These are phyloP conservation scores for Fomitopsis pulvina DNA, from an alignment of 768 basidiomycete genomes.

Conservation along the genomic window DNA sequence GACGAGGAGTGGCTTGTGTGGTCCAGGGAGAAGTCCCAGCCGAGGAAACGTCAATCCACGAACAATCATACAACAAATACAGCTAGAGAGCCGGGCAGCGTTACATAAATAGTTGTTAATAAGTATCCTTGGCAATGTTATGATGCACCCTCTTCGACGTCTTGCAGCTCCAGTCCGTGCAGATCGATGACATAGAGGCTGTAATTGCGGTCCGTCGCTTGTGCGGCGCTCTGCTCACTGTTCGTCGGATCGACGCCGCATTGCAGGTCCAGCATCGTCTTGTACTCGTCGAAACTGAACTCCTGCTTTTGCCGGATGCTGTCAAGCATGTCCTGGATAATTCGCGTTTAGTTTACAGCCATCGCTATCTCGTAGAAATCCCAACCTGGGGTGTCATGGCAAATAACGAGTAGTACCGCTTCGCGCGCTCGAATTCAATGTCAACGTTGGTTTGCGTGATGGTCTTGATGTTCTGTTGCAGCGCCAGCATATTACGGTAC, in stretches of 20 bases:
- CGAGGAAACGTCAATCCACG: too few relatives aligned
- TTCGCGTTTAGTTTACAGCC: neutral
- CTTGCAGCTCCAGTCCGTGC: constrained; percentile 67
- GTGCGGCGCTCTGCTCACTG: constrained; percentile 41
- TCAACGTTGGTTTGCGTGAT: constrained; percentile 54
- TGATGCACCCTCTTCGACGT: constrained; percentile 23
- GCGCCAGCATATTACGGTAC: constrained; percentile 78
- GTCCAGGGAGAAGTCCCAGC: too few relatives aligned
- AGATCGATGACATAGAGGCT: constrained; percentile 88
- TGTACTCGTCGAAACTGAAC: constrained; percentile 91
- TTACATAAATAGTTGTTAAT: constrained; percentile 8
- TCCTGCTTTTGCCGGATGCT: constrained; percentile 50
- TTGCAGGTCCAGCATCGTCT: constrained; percentile 82
- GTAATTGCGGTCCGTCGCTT: constrained; percentile 64
- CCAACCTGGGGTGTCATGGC: constrained; percentile 65
- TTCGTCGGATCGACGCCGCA: constrained; percentile 72
- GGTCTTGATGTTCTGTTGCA: constrained; percentile 87
- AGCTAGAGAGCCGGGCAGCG: constrained; percentile 9
- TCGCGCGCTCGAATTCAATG: constrained; percentile 69
- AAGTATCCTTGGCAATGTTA: constrained; percentile 1
- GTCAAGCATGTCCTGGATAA: constrained; percentile 66
- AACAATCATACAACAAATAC: too few relatives aligned
- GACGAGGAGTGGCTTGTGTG: too few relatives aligned
- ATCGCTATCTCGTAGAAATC: constrained; percentile 2
- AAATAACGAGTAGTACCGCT: constrained; percentile 80